A percentile compares a stretch with the other conserved stretches of the same genome.
Evolutionary conservation across 768 basidiomycete species (phyloP).

Genomic region (Mrakia hoshinonis): DNA sequence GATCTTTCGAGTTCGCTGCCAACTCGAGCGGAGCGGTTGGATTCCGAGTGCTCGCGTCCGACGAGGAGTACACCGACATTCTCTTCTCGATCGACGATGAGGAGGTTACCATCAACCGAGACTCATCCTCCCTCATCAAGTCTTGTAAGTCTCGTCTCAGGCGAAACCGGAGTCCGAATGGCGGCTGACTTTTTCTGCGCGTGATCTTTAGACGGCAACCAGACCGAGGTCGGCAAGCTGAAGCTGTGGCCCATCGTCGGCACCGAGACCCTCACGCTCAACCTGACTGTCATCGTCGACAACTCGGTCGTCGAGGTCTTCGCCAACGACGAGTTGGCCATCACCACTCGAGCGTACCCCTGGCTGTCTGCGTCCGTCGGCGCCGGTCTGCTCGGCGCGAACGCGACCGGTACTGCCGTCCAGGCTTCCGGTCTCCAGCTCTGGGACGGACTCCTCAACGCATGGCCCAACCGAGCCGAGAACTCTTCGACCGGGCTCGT

Average conservation of each 20-base stretch:
- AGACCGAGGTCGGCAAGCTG: constrained; percentile 32
- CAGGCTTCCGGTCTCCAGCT: constrained; percentile 28
- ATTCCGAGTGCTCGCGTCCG: constrained; percentile 32
- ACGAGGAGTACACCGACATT: constrained; percentile 34
- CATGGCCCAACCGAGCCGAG: no score
- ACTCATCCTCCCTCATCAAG: constrained; percentile 28
- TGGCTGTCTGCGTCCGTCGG: constrained; percentile 32
- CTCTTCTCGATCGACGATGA: constrained; percentile 28
- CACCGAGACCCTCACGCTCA: constrained; percentile 23
- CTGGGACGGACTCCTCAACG: constrained; percentile 33
- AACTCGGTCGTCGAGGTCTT: constrained; percentile 34
- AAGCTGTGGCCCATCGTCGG: constrained; percentile 30
- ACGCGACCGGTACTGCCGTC: constrained; percentile 17
- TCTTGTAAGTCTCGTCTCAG: constrained; percentile 26
- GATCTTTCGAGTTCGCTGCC: constrained; percentile 25
- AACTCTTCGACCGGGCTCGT: constrained; percentile 28
- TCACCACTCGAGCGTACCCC: constrained; percentile 34
- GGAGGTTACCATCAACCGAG: constrained; percentile 29
- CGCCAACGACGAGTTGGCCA: constrained; percentile 32
- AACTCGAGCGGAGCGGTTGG: constrained; percentile 28
- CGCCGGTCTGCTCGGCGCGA: constrained; percentile 29
- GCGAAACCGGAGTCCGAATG: no score
- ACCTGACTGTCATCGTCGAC: constrained; percentile 33
- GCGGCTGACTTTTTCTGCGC: neutral
- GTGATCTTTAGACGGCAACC: constrained; percentile 14